These are phyloP conservation scores for Aspergillus amoenus DNA, from an alignment of 2,329 filamentous ascomycete species.

Conservation along the genomic window DNA sequence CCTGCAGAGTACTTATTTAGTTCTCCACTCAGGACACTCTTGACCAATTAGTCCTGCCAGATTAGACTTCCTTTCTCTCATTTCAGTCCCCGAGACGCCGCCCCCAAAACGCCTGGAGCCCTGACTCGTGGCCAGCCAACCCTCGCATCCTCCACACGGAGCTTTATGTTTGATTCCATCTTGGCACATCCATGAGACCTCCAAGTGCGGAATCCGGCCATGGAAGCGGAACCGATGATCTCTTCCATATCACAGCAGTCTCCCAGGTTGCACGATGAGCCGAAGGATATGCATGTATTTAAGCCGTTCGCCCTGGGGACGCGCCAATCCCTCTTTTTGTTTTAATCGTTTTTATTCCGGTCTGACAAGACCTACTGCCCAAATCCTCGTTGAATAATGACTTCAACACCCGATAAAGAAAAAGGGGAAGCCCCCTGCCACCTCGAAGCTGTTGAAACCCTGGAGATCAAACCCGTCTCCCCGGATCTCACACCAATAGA, in stretches of 20 bases:
- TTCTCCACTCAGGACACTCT: neutral
- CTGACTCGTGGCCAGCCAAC: neutral
- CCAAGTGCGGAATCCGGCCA: slow-evolving; percentile 4
- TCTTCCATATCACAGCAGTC: too few relatives aligned
- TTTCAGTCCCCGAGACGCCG: neutral
- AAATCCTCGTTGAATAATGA: too few relatives aligned
- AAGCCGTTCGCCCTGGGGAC: neutral
- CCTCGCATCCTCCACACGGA: too few relatives aligned
- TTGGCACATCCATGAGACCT: neutral
- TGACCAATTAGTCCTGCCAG: neutral
- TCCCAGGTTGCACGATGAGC: neutral
- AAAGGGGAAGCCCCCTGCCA: neutral
- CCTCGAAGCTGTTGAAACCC: neutral
- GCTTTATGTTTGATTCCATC: too few relatives aligned
- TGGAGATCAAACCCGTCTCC: neutral
- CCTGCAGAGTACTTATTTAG: neutral
- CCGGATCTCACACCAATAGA: neutral
- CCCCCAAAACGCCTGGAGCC: neutral
- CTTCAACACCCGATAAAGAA: neutral
- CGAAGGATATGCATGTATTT: neutral
- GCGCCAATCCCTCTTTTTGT: neutral
- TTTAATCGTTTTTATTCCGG: neutral
- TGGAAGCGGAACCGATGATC: slow-evolving; percentile 1
- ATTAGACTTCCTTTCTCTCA: neutral
- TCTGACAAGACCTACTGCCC: too few relatives aligned